Conservation (phyloP, 2,329 filamentous ascomycete species). For the Malbranchea cinnamomea region DNA sequence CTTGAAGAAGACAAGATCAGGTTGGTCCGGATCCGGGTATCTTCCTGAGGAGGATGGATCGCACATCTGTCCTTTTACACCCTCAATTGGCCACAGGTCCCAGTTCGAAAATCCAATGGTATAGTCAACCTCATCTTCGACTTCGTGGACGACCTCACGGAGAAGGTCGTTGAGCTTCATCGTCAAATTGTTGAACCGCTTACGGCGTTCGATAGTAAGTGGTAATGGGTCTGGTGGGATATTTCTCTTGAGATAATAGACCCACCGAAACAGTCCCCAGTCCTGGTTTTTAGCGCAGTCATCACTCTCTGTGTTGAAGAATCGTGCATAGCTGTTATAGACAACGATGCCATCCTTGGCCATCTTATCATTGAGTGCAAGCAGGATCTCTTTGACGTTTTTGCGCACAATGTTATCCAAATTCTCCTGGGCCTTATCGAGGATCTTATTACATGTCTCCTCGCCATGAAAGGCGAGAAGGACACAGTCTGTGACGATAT, state of each 20-base stretch:
- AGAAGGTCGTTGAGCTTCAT: slow-evolving; percentile 16
- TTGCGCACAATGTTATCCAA: slow-evolving; percentile 15
- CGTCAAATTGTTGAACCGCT: slow-evolving; percentile 17
- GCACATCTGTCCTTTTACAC: slow-evolving; percentile 20
- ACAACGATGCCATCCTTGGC: slow-evolving; percentile 17
- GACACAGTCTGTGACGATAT: slow-evolving; percentile 13
- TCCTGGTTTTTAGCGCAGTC: slow-evolving; percentile 11
- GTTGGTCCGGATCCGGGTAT: slow-evolving; percentile 17
- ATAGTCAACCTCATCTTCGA: slow-evolving; percentile 13
- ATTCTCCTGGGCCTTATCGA: slow-evolving; percentile 15
- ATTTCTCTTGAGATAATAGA: background rate
- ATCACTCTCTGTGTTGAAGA: slow-evolving; percentile 19
- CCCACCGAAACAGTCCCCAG: slow-evolving; percentile 4
- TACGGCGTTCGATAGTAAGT: slow-evolving; percentile 16
- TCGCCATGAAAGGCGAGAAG: slow-evolving; percentile 10
- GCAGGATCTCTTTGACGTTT: slow-evolving; percentile 16
- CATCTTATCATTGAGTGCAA: slow-evolving; percentile 17
- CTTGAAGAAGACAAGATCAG: slow-evolving; percentile 22
- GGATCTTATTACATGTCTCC: slow-evolving; percentile 7
- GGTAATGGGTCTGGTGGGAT: background rate
- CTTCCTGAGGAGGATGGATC: slow-evolving; percentile 8
- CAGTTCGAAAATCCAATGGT: slow-evolving; percentile 15
- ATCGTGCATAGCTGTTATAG: slow-evolving; percentile 18
- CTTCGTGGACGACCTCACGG: slow-evolving; percentile 15
- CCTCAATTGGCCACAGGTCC: slow-evolving; percentile 15